A percentile compares a stretch with the other conserved stretches of the same genome.
Evolutionary conservation across 306 rosid species (phyloP).

Genomic region (Castanea crenata): DNA sequence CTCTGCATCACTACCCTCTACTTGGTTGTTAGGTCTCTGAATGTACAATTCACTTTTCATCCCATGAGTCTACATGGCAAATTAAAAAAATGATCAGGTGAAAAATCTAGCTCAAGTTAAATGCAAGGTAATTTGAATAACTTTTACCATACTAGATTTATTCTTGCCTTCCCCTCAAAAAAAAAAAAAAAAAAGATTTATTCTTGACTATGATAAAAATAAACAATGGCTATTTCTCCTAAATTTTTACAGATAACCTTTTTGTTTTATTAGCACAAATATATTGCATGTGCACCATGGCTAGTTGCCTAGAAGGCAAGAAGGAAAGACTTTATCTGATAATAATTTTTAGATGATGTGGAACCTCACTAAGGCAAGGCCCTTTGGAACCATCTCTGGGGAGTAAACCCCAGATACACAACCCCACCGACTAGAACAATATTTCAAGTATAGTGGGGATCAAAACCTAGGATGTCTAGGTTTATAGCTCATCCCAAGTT

Average conservation of each 20-base stretch:
- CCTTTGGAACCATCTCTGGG: too few species aligned
- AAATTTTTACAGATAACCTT: background rate
- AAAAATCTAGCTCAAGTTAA: background rate
- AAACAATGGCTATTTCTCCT: background rate
- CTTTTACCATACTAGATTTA: background rate
- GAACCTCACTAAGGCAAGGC: too few species aligned
- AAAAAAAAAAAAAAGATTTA: background rate
- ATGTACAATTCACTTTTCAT: constrained; percentile 23
- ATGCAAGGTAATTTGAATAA: background rate
- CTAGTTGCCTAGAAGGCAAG: background rate
- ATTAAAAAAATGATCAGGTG: constrained; percentile 4
- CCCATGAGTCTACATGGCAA: constrained; percentile 17
- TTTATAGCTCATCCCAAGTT: too few species aligned
- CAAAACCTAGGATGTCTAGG: too few species aligned
- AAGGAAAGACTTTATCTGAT: constrained; percentile 49
- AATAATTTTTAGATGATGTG: constrained; percentile 23
- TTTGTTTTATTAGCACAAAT: too few species aligned
- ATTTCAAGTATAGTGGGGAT: too few species aligned
- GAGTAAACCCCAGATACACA: too few species aligned
- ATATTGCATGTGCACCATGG: background rate
- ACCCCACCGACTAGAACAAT: too few species aligned
- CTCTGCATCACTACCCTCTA: background rate
- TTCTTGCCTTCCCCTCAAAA: background rate
- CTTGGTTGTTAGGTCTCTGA: background rate
- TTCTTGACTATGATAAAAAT: background rate